phyloP scores from a whole-genome alignment of 805 yeast species.

The Metschnikowia arizonensis region DNA sequence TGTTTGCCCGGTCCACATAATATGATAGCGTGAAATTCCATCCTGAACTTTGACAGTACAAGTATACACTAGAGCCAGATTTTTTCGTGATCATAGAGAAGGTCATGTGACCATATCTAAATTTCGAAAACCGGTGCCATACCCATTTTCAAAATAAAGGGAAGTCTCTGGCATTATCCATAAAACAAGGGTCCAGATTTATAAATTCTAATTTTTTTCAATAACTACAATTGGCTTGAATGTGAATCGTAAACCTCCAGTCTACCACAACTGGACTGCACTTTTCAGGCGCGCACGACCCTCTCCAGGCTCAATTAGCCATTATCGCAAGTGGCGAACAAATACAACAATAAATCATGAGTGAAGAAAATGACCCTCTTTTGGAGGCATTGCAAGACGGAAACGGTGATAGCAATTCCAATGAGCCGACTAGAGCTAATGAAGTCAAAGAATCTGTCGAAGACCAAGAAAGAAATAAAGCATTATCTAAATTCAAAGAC shows the following conservation, averaged over 20 bases:
- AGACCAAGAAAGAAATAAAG: conserved; percentile 73
- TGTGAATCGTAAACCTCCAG: not conserved
- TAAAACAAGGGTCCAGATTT: not conserved
- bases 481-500: conserved; percentile 73
- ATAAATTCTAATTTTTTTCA: no score
- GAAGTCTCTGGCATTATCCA: not conserved
- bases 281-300: conserved; percentile 5
- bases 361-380: conserved; percentile 71
- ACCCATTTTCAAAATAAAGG: not conserved
- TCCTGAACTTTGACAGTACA: conserved; percentile 25
- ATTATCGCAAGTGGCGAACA: conserved; percentile 13
- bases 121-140: not conserved
- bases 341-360: conserved; percentile 33
- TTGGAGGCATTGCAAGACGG: conserved; percentile 56
- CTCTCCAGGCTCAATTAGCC: conserved; percentile 4
- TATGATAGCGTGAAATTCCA: conserved; percentile 92
- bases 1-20: conserved; percentile 82
- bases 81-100: conserved; percentile 5
- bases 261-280: not conserved
- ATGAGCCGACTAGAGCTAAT: conserved; percentile 19
- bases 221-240: not conserved
- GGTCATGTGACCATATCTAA: conserved; percentile 3
- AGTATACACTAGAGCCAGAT: not conserved
- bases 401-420: conserved; percentile 20
- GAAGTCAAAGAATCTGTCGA: conserved; percentile 26